Percentiles rank a stretch among this genome's conserved stretches.
These are phyloP conservation scores for Vigna nakashimae DNA, from an alignment of 306 rosid genomes.

Conservation along the genomic window DNA sequence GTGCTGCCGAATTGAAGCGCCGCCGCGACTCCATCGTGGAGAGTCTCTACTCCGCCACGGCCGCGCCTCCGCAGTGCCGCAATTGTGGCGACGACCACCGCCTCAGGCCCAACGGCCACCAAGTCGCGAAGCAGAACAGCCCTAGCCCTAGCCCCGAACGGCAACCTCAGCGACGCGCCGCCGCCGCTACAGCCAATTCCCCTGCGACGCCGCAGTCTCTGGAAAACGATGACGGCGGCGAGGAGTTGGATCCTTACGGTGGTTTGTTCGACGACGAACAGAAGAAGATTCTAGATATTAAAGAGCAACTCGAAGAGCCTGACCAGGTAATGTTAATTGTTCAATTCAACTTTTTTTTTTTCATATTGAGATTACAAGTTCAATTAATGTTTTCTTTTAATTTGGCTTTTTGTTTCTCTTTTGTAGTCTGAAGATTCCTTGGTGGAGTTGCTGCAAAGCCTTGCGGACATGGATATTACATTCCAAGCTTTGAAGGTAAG, in stretches of 20 bases:
- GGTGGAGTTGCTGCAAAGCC: slow-evolving; percentile 83
- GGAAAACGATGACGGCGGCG: slow-evolving; percentile 38
- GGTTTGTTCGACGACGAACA: slow-evolving; percentile 87
- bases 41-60: slow-evolving; percentile 65
- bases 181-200: slow-evolving; percentile 42
- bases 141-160: slow-evolving; percentile 47
- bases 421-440: slow-evolving; percentile 76
- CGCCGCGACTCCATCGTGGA: slow-evolving; percentile 85
- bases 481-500: slow-evolving; percentile 87
- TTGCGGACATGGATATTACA: slow-evolving; percentile 96
- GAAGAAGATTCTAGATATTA: slow-evolving; percentile 84
- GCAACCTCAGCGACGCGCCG: slow-evolving; percentile 15
- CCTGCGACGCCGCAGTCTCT: slow-evolving; percentile 74
- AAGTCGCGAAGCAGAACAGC: slow-evolving; percentile 37
- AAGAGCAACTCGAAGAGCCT: slow-evolving; percentile 83
- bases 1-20: slow-evolving; percentile 64
- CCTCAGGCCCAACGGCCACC: slow-evolving; percentile 36
- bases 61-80: slow-evolving; percentile 47
- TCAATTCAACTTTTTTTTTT: background rate
- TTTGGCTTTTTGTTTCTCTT: background rate
- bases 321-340: slow-evolving; percentile 62
- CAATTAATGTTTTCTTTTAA: background rate
- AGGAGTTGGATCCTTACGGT: slow-evolving; percentile 67
- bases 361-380: background rate
- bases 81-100: slow-evolving; percentile 52